phyloP scores from a whole-genome alignment of 2,329 filamentous ascomycete species.

The Parasarocladium wereldwijsianum region DNA sequence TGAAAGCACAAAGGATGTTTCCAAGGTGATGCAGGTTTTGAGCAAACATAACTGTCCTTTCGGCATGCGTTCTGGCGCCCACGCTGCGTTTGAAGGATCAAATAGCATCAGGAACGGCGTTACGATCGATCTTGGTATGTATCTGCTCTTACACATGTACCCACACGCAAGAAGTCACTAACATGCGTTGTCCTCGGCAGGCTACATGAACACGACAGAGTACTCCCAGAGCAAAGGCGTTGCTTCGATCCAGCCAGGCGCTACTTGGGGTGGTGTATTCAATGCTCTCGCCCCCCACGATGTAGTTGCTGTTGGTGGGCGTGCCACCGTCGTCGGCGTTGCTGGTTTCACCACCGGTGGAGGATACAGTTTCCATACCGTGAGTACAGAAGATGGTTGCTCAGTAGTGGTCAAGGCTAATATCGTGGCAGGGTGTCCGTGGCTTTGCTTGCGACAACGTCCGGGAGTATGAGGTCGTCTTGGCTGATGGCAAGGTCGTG shows the following conservation, averaged over 20 bases:
- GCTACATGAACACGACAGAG: slow-evolving; percentile 8
- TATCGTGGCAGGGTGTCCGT: too few relatives aligned
- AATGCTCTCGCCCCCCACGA: slow-evolving; percentile 11
- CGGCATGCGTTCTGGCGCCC: slow-evolving; percentile 17
- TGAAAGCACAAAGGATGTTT: slow-evolving; percentile 11
- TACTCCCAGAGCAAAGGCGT: slow-evolving; percentile 14
- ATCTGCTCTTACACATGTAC: background rate
- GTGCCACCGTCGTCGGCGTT: slow-evolving; percentile 16
- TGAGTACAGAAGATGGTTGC: background rate
- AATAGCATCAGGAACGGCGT: slow-evolving; percentile 14
- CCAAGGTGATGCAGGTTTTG: slow-evolving; percentile 10
- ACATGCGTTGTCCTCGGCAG: background rate
- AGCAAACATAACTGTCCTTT: slow-evolving; percentile 12
- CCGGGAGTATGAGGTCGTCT: slow-evolving; percentile 24
- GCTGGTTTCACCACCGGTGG: slow-evolving; percentile 11
- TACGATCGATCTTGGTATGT: slow-evolving; percentile 13
- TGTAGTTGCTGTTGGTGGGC: slow-evolving; percentile 24
- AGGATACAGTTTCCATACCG: slow-evolving; percentile 1
- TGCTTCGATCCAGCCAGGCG: slow-evolving; percentile 26
- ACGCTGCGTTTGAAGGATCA: slow-evolving; percentile 15
- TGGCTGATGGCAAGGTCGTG: slow-evolving; percentile 24
- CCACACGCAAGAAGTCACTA: background rate
- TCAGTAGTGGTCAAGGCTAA: background rate
- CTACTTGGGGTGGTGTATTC: slow-evolving; percentile 19
- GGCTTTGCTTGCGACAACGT: slow-evolving; percentile 31